Evolutionary conservation across 352 stramenopile genomes (phyloP), one percentile per base, ranked within the genome.

Genomic region (Phytophthora idaei): DNA sequence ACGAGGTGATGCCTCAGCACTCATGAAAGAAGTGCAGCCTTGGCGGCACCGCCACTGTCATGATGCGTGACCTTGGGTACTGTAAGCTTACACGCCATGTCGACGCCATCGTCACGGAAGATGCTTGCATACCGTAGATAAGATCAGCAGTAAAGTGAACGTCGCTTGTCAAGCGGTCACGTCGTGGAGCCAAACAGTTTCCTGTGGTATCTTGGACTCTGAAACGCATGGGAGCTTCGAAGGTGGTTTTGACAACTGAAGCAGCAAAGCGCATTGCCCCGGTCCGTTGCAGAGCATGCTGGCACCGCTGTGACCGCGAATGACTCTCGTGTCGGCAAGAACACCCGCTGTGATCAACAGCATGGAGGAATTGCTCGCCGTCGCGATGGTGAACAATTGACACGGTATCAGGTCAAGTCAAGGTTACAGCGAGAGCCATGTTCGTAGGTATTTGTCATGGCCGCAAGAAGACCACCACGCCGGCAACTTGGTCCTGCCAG

Each of bases 361-460:
- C 69, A 36, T 47, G 9, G 8, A 73, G 47, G 70, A 77, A 71
- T 77, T 74, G 70, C 70, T 65, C 65, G 68, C 68, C 61, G 47
- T n/a, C 29, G 37, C 53, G 70, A 77, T 77, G 65, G 70, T 77
- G 69, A 76, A 64, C 45, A 46, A 48, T 51, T 28, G 60, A 60
- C 28, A 57, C 41, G 37, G 50, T 71, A 71, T 71, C 50, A 74
- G 56, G 37, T 74, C 54, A 64, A 65, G 10, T 66, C 54, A 45
- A 52, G 53, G 5, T 58, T 49, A n/a, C 42, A 28, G 53, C 49
- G 49, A 57, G 42, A 4, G 27, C 37, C 17, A 45, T 27, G 36
- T 12, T 49, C 47, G 36, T 57, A 25, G 39, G 41, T 39, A 61
- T 25, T 29, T 29, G 37, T 61, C 41, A 17, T 45, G 45, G 52